Conservation (phyloP, 1,284 basidiomycete genomes). For the Heterobasidion annosum region DNA sequence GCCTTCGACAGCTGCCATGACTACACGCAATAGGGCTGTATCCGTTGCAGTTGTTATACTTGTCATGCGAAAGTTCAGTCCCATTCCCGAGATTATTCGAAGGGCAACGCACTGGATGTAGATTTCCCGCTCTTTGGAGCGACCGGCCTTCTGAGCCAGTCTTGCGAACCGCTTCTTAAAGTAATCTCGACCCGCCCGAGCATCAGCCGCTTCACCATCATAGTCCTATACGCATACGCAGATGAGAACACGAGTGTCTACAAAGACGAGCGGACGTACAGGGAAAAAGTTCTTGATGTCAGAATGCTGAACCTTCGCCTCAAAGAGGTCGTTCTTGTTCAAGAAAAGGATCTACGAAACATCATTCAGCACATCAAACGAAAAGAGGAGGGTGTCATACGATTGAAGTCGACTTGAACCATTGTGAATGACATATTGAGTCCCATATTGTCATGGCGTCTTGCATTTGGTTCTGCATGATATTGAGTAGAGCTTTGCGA, state of each 20-base stretch:
- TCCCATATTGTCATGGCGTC: conserved; percentile 95
- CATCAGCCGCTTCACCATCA: conserved; percentile 64
- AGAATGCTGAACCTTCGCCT: conserved; percentile 72
- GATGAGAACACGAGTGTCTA: conserved; percentile 1
- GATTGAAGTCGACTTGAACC: conserved; percentile 90
- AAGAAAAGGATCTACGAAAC: conserved; percentile 73
- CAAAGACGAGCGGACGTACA: conserved; percentile 30
- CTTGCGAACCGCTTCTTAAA: conserved; percentile 83
- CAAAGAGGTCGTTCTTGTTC: conserved; percentile 88
- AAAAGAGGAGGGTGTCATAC: conserved; percentile 31
- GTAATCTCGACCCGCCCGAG: conserved; percentile 75
- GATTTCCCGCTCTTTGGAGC: conserved; percentile 82
- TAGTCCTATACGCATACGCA: conserved; percentile 44
- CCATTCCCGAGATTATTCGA: conserved; percentile 1
- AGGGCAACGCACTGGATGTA: conserved; percentile 72
- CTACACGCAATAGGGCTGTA: conserved; percentile 82
- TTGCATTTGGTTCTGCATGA: conserved; percentile 86
- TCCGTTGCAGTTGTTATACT: conserved; percentile 93
- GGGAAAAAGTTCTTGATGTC: conserved; percentile 84
- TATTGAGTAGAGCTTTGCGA: background rate
- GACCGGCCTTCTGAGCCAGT: conserved; percentile 73
- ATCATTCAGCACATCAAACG: background rate
- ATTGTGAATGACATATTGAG: conserved; percentile 87
- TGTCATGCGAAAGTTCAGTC: conserved; percentile 6
- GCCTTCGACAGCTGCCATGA: conserved; percentile 94